Evolutionary conservation across 352 stramenopile genomes (phyloP).

Genomic region (Globisporangium alternatum): DNA sequence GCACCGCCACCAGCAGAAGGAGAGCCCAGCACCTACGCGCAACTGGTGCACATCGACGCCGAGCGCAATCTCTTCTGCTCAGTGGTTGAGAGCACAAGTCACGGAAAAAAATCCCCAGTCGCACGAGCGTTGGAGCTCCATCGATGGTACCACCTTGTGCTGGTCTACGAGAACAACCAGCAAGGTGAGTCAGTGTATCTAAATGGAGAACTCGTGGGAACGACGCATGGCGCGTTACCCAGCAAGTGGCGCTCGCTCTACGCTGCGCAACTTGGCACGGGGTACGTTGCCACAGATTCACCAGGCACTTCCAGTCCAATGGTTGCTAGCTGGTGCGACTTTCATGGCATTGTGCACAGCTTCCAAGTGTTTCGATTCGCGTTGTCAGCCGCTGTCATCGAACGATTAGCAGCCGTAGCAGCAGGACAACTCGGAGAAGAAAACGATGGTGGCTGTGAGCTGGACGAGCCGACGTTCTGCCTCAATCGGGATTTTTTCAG

Average conservation of each 20-base stretch:
- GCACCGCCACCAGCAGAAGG: constrained; percentile 2
- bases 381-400: constrained; percentile 10
- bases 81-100: constrained; percentile 2
- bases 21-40: constrained; percentile 8
- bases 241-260: constrained; percentile 17
- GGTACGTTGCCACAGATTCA: constrained; percentile 14
- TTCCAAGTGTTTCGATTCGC: constrained; percentile 29
- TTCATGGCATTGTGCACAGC: constrained; percentile 30
- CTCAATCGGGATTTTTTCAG: neutral
- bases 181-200: constrained; percentile 23
- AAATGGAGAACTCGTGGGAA: constrained; percentile 20
- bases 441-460: neutral
- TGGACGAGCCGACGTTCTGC: neutral
- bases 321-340: constrained; percentile 26
- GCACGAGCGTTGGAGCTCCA: constrained; percentile 14
- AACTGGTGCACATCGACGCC: constrained; percentile 22
- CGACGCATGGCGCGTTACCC: neutral
- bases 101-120: neutral
- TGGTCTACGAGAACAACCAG: constrained; percentile 22
- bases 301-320: constrained; percentile 1
- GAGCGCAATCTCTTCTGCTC: constrained; percentile 22
- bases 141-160: constrained; percentile 37
- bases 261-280: constrained; percentile 26
- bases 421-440: neutral
- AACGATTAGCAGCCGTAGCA: constrained; percentile 9